Evolutionary conservation across 83 land plant genomes (phyloP).

Genomic region (Diphasiastrum complanatum): DNA sequence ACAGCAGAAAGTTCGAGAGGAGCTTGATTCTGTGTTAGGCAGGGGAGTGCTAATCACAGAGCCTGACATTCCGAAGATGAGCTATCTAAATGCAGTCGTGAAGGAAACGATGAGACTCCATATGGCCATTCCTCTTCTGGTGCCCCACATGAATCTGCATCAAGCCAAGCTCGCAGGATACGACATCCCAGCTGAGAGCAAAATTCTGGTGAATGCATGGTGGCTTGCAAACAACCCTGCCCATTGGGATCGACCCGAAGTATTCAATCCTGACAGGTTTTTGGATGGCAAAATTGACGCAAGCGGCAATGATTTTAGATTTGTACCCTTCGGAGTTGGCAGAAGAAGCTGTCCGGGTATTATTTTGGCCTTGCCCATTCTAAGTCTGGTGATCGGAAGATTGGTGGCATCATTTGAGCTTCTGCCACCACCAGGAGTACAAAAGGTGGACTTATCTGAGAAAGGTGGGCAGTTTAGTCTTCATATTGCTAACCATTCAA

Average conservation of each 20-base stretch:
- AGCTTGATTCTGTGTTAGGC: slow-evolving; percentile 37
- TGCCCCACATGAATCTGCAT: slow-evolving; percentile 67
- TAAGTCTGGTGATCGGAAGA: slow-evolving; percentile 43
- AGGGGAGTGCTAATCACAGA: slow-evolving; percentile 45
- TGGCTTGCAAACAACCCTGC: slow-evolving; percentile 72
- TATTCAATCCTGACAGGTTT: slow-evolving; percentile 76
- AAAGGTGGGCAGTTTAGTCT: slow-evolving; percentile 21
- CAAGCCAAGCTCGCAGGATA: slow-evolving; percentile 57
- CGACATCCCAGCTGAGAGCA: slow-evolving; percentile 51
- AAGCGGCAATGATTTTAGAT: slow-evolving; percentile 57
- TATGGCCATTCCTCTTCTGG: slow-evolving; percentile 65
- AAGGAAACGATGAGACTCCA: slow-evolving; percentile 67
- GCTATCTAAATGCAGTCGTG: slow-evolving; percentile 53
- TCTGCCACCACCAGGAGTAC: slow-evolving; percentile 38
- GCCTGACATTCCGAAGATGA: slow-evolving; percentile 40
- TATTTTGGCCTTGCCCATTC: slow-evolving; percentile 54
- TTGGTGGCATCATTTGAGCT: slow-evolving; percentile 54
- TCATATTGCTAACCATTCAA: slow-evolving; percentile 14
- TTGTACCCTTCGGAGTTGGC: slow-evolving; percentile 64
- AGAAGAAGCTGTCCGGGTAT: slow-evolving; percentile 75
- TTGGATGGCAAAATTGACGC: slow-evolving; percentile 46
- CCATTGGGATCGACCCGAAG: slow-evolving; percentile 58
- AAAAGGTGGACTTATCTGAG: slow-evolving; percentile 42
- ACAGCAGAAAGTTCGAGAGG: slow-evolving; percentile 21
- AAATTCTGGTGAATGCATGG: slow-evolving; percentile 83